phyloP scores from a whole-genome alignment of 176 grass and related monocot genomes.

The Pontederia crassipes region DNA sequence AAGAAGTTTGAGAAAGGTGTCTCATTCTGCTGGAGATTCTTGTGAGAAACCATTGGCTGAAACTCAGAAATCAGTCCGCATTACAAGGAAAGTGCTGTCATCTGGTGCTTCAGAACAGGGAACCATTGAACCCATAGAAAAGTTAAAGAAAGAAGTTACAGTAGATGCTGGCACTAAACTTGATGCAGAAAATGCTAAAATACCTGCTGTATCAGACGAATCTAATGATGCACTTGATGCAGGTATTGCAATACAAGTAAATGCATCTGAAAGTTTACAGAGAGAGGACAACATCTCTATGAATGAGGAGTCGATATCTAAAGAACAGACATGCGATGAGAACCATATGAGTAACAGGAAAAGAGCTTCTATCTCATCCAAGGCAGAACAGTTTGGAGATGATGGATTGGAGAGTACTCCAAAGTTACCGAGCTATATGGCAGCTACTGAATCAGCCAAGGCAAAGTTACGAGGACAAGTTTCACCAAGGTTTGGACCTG shows the following conservation, averaged over 20 bases:
- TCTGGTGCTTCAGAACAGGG: not conserved
- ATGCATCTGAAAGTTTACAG: not conserved
- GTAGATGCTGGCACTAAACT: not conserved
- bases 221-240: not conserved
- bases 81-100: not conserved
- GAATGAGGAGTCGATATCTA: not conserved
- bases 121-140: not conserved
- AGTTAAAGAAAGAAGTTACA: not conserved
- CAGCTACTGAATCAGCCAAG: constrained; percentile 61
- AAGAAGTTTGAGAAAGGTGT: constrained; percentile 5
- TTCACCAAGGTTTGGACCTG: constrained; percentile 51
- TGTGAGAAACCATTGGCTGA: not conserved
- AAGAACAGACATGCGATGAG: not conserved
- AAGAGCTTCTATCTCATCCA: not conserved
- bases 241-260: not conserved
- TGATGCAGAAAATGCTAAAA: not conserved
- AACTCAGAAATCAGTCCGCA: not conserved
- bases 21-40: not conserved
- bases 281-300: not conserved
- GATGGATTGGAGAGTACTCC: not conserved
- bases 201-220: not conserved
- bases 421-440: constrained; percentile 7
- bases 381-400: not conserved
- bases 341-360: constrained; percentile 3
- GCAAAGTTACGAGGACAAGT: constrained; percentile 62